Evolutionary conservation across 2,329 filamentous ascomycete species (phyloP).

Genomic region (Lachnellula hyalina): DNA sequence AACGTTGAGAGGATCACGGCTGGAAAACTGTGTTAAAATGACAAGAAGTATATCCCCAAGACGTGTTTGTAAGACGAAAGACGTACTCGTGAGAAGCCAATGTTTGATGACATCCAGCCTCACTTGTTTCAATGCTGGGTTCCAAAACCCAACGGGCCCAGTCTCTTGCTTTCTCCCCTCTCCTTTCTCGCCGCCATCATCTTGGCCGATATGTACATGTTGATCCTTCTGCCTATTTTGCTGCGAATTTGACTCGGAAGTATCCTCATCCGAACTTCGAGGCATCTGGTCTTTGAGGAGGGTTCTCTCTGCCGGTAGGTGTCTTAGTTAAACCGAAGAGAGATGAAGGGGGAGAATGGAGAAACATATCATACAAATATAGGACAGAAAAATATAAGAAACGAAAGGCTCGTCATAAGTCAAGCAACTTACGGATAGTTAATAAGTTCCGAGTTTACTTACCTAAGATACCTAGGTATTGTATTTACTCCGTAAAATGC

Average conservation of each 20-base stretch:
- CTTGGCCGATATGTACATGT: background rate
- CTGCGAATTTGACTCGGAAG: background rate
- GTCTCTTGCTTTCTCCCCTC: slow-evolving; percentile 11
- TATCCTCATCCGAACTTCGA: slow-evolving; percentile 1
- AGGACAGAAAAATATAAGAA: no score
- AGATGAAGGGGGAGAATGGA: no score
- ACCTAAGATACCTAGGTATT: no score
- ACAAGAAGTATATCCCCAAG: background rate
- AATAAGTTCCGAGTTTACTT: no score
- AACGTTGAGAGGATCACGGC: slow-evolving; percentile 49
- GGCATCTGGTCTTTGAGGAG: background rate
- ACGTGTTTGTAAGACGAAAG: background rate
- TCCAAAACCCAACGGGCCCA: slow-evolving; percentile 20
- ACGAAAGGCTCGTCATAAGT: no score
- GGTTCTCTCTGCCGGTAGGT: no score
- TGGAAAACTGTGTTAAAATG: slow-evolving; percentile 14
- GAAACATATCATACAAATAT: no score
- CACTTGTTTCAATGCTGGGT: slow-evolving; percentile 12
- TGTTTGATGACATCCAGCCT: slow-evolving; percentile 17
- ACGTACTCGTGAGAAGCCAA: slow-evolving; percentile 21
- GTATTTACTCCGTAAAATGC: no score
- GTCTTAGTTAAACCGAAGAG: no score
- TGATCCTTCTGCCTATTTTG: background rate
- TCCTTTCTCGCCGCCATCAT: background rate
- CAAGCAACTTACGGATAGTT: no score